phyloP scores from a whole-genome alignment of 768 basidiomycete genomes.

The Tricholoma flavovirens region DNA sequence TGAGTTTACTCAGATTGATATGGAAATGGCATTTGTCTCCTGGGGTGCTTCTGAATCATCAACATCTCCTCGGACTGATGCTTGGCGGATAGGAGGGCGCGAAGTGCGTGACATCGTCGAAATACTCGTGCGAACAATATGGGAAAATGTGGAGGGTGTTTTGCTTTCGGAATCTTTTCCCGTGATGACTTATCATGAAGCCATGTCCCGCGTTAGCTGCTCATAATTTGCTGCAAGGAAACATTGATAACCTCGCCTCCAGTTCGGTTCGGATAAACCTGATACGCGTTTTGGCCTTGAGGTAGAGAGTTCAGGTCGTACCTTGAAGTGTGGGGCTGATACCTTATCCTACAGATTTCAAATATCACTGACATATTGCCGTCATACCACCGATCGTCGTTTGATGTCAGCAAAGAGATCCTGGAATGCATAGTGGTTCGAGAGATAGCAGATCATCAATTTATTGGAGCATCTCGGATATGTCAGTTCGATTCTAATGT shows the following conservation, averaged over 20 bases:
- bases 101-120: conserved; percentile 82
- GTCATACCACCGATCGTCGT: conserved; percentile 20
- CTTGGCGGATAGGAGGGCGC: conserved; percentile 82
- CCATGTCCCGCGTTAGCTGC: conserved; percentile 75
- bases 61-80: conserved; percentile 19
- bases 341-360: conserved; percentile 32
- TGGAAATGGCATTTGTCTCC: conserved; percentile 93
- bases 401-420: conserved; percentile 26
- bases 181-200: conserved; percentile 85
- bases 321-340: conserved; percentile 4
- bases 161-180: conserved; percentile 57
- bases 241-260: conserved; percentile 6
- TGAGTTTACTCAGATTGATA: conserved; percentile 94
- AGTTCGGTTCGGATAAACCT: conserved; percentile 96
- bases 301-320: conserved; percentile 37
- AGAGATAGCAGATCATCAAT: conserved; percentile 31
- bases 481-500: conserved; percentile 23
- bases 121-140: conserved; percentile 65
- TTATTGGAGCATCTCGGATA: conserved; percentile 36
- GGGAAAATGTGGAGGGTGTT: conserved; percentile 63
- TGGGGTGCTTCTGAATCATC: conserved; percentile 48
- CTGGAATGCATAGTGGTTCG: conserved; percentile 45
- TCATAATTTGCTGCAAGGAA: not conserved
- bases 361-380: conserved; percentile 36
- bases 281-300: conserved; percentile 85